A percentile compares a stretch with the other conserved stretches of the same genome.
phyloP scores from a whole-genome alignment of 2,329 filamentous ascomycete species.

The Boeremia lycopersici region DNA sequence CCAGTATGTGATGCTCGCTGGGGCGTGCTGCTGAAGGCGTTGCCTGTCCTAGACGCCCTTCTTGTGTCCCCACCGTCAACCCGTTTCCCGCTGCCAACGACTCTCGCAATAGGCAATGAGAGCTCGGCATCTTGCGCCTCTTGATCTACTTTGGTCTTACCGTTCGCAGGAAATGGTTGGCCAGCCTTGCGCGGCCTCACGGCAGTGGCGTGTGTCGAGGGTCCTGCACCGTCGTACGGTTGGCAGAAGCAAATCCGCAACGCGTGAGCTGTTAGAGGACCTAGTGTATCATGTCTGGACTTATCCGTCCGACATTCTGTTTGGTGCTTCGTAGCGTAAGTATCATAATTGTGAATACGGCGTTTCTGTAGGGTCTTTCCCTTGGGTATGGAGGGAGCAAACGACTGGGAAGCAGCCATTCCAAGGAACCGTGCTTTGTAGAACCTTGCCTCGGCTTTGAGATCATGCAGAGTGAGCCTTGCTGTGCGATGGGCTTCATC shows the following conservation, averaged over 20 bases:
- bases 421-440: slow-evolving; percentile 21
- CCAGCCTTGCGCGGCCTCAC: not conserved
- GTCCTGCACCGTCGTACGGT: slow-evolving; percentile 37
- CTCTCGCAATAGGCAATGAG: slow-evolving; percentile 10
- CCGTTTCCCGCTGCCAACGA: not conserved
- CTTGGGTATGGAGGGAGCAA: slow-evolving; percentile 12
- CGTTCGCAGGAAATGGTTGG: not conserved
- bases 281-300: not conserved
- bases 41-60: not conserved
- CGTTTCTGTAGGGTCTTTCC: slow-evolving; percentile 22
- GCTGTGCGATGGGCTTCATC: slow-evolving; percentile 5
- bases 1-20: not conserved
- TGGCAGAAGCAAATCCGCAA: slow-evolving; percentile 46
- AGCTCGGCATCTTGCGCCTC: slow-evolving; percentile 2
- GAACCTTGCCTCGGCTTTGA: slow-evolving; percentile 21
- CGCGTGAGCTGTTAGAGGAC: slow-evolving; percentile 25
- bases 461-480: slow-evolving; percentile 9
- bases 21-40: not conserved
- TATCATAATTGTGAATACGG: not conserved
- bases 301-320: not conserved
- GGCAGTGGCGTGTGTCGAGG: slow-evolving; percentile 8
- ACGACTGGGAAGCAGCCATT: slow-evolving; percentile 16
- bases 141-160: not conserved
- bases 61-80: not conserved
- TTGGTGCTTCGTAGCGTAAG: slow-evolving; percentile 2